These are phyloP conservation scores for Penicillium sp. DNA, from an alignment of 2,329 filamentous ascomycete species.

Conservation along the genomic window DNA sequence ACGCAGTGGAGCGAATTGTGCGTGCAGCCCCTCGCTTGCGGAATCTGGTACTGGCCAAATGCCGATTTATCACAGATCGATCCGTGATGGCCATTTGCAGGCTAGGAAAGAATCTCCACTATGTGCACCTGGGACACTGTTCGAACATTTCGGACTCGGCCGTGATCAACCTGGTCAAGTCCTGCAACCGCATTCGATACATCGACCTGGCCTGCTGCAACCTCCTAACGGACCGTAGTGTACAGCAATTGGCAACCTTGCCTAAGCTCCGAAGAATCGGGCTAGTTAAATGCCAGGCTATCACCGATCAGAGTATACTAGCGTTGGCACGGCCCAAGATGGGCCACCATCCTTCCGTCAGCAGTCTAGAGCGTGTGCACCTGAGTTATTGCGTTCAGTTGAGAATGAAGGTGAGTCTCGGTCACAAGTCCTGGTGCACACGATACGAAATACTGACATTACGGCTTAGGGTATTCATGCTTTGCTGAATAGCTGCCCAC, in stretches of 20 bases:
- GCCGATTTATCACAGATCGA: conserved; percentile 83
- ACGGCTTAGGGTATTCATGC: conserved; percentile 74
- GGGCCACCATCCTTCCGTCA: conserved; percentile 59
- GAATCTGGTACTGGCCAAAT: conserved; percentile 93
- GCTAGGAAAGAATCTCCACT: conserved; percentile 93
- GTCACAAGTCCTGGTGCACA: not conserved
- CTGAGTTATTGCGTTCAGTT: conserved; percentile 90
- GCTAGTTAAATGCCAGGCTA: conserved; percentile 85
- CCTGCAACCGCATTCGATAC: conserved; percentile 91
- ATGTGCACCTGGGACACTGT: conserved; percentile 93
- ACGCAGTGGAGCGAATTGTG: conserved; percentile 84
- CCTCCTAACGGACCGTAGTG: conserved; percentile 81
- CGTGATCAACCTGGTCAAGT: conserved; percentile 76
- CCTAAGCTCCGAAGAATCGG: conserved; percentile 95
- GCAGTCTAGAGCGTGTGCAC: conserved; percentile 84
- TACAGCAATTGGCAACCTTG: conserved; percentile 76
- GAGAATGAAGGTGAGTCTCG: conserved; percentile 67
- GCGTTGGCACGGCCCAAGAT: conserved; percentile 68
- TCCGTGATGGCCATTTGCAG: conserved; percentile 83
- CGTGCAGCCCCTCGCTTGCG: conserved; percentile 80
- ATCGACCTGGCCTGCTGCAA: conserved; percentile 96
- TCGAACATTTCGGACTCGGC: conserved; percentile 84
- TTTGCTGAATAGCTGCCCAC: conserved; percentile 84
- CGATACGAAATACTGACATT: not conserved
- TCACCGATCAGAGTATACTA: conserved; percentile 85